A percentile compares a stretch with the other conserved stretches of the same genome.
Evolutionary conservation across 345 rosid genomes (phyloP).

Genomic region (Linum tenue): DNA sequence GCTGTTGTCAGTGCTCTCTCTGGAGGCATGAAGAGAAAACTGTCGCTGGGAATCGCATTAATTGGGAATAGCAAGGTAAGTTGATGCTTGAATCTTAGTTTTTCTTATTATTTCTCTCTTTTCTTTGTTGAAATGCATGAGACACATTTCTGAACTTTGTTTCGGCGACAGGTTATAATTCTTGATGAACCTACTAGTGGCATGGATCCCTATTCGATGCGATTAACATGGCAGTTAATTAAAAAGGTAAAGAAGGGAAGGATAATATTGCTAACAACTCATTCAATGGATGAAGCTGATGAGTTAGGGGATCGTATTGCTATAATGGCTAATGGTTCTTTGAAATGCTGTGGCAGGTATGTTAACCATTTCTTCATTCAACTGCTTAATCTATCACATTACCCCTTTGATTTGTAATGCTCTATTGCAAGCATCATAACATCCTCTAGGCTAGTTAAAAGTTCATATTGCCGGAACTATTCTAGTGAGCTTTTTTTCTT

Average conservation of each 20-base stretch:
- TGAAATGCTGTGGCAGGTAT: slow-evolving; percentile 96
- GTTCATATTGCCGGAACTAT: too few relatives aligned
- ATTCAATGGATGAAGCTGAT: slow-evolving; percentile 99
- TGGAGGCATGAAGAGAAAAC: slow-evolving; percentile 99
- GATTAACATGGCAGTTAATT: slow-evolving; percentile 93
- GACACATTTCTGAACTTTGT: slow-evolving; percentile 11
- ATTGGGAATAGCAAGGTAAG: slow-evolving; percentile 89
- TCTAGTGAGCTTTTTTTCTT: too few relatives aligned
- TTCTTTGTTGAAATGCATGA: slow-evolving; percentile 5
- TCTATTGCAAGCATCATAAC: too few relatives aligned
- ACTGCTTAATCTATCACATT: not conserved
- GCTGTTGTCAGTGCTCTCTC: slow-evolving; percentile 78
- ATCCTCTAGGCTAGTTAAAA: too few relatives aligned
- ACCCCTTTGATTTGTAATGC: not conserved
- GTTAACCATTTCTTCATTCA: not conserved
- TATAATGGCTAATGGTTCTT: slow-evolving; percentile 92
- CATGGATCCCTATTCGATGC: slow-evolving; percentile 99
- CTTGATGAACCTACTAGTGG: slow-evolving; percentile 99
- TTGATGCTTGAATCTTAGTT: not conserved
- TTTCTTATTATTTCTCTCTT: not conserved
- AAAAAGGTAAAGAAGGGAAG: slow-evolving; percentile 83
- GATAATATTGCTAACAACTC: slow-evolving; percentile 84
- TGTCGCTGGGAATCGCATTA: slow-evolving; percentile 90
- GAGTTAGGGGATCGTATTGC: slow-evolving; percentile 96
- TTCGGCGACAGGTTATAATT: slow-evolving; percentile 60